Percentiles rank a stretch among this genome's conserved stretches.
These are phyloP conservation scores for Xanthoconium purpureum DNA, from an alignment of 768 basidiomycete species.

Conservation along the genomic window DNA sequence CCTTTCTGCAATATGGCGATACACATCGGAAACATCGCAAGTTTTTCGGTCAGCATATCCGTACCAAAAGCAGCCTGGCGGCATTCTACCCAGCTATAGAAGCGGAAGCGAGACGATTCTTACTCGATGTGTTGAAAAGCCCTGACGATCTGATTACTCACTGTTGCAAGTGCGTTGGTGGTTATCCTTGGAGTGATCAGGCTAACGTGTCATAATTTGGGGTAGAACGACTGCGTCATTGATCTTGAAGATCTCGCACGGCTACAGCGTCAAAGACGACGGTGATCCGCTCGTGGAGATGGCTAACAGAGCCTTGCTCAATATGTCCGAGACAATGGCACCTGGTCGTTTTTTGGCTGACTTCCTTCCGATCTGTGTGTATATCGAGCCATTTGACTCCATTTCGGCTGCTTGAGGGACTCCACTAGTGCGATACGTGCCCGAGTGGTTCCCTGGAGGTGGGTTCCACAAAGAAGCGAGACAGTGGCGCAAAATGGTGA, in stretches of 20 bases:
- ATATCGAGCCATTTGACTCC: not conserved
- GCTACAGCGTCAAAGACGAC: not conserved
- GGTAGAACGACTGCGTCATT: not conserved
- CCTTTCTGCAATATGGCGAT: constrained; percentile 10
- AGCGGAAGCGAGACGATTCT: not conserved
- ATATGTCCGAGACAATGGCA: not conserved
- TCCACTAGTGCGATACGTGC: not conserved
- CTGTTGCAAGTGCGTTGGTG: not conserved
- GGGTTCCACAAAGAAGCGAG: not conserved
- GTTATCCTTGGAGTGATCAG: not conserved
- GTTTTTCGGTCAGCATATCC: constrained; percentile 6
- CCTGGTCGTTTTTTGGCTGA: not conserved
- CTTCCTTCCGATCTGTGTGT: not conserved
- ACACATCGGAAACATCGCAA: constrained; percentile 5
- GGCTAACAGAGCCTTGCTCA: not conserved
- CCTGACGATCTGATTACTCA: constrained; percentile 7
- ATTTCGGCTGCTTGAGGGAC: not conserved
- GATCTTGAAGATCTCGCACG: not conserved
- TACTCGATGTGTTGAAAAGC: not conserved
- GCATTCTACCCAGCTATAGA: constrained; percentile 4
- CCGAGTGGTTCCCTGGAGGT: not conserved
- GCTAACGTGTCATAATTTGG: not conserved
- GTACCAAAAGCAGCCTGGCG: constrained; percentile 4
- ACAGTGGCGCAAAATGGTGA: not conserved
- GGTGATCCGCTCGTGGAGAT: not conserved